Percentiles rank a stretch among this genome's conserved stretches.
Conservation (phyloP, 2,329 filamentous ascomycete species). For the Alternaria rosae region DNA sequence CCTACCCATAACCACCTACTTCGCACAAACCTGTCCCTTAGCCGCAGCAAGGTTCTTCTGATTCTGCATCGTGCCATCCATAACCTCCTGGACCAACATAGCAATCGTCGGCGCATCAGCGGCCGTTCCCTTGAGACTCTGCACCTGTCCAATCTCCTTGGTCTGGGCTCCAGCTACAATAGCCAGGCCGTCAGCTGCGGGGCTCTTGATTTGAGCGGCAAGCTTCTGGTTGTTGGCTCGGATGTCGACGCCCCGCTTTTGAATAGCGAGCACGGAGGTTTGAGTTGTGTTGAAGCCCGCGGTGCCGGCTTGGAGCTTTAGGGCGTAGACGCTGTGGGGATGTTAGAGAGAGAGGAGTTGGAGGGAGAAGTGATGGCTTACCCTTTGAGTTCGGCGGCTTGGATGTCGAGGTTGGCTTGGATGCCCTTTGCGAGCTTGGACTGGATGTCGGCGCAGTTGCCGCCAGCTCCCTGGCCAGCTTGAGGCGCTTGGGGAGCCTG, state of each 20-base stretch:
- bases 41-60: conserved; percentile 22
- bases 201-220: conserved; percentile 24
- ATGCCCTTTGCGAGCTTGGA: conserved; percentile 24
- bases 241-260: conserved; percentile 26
- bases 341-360: too few species aligned
- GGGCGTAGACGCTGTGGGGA: conserved; percentile 13
- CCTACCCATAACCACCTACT: background rate
- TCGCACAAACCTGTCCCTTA: background rate
- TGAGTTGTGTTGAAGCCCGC: conserved; percentile 1
- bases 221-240: conserved; percentile 30
- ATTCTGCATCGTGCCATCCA: conserved; percentile 28
- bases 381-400: conserved; percentile 30
- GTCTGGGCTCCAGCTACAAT: conserved; percentile 25
- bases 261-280: conserved; percentile 13
- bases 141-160: conserved; percentile 23
- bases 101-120: conserved; percentile 16
- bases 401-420: conserved; percentile 30
- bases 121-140: conserved; percentile 9
- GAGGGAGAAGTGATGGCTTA: background rate
- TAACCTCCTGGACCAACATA: conserved; percentile 21
- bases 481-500: background rate
- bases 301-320: conserved; percentile 10
- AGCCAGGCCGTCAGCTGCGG: conserved; percentile 20
- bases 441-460: background rate
- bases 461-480: background rate